phyloP scores from a whole-genome alignment of 371 early-diverging fungal genomes.

The Mucor piriformis region DNA sequence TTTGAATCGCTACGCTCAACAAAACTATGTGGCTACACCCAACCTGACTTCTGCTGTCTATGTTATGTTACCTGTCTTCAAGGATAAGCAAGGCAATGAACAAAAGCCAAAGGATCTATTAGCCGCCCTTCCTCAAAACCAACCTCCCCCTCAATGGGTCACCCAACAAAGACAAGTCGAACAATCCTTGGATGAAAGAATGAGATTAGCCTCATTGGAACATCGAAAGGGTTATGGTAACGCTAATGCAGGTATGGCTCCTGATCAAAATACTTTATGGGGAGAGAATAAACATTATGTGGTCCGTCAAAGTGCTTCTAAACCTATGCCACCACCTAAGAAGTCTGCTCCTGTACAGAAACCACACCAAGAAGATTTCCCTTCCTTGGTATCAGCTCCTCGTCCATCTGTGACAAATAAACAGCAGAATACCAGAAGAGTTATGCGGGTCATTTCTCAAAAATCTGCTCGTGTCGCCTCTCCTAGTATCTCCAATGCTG shows the following conservation, averaged over 20 bases:
- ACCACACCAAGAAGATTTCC: conserved; percentile 27
- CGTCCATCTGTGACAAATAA: conserved; percentile 18
- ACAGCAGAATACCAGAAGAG: conserved; percentile 9
- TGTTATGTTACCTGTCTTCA: conserved; percentile 42
- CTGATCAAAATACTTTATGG: conserved; percentile 33
- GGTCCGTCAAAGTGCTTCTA: background rate
- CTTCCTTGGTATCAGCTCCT: conserved; percentile 21
- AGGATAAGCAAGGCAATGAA: conserved; percentile 20
- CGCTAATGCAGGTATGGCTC: conserved; percentile 17
- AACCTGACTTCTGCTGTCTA: conserved; percentile 20
- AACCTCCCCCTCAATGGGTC: conserved; percentile 5
- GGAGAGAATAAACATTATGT: conserved; percentile 41
- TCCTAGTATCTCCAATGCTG: background rate
- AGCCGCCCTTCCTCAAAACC: background rate
- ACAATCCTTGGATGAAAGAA: conserved; percentile 24
- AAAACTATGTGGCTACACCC: background rate
- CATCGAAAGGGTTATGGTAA: conserved; percentile 9
- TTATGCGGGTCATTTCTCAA: conserved; percentile 30
- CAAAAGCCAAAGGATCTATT: conserved; percentile 35
- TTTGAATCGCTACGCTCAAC: conserved; percentile 21
- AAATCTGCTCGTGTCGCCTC: conserved; percentile 13
- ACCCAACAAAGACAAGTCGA: conserved; percentile 8
- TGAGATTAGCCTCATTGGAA: conserved; percentile 20
- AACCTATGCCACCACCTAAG: background rate
- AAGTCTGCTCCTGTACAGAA: background rate